Conservation (phyloP, 148 eudicot genomes). For the Fagopyrum homotropicum region DNA sequence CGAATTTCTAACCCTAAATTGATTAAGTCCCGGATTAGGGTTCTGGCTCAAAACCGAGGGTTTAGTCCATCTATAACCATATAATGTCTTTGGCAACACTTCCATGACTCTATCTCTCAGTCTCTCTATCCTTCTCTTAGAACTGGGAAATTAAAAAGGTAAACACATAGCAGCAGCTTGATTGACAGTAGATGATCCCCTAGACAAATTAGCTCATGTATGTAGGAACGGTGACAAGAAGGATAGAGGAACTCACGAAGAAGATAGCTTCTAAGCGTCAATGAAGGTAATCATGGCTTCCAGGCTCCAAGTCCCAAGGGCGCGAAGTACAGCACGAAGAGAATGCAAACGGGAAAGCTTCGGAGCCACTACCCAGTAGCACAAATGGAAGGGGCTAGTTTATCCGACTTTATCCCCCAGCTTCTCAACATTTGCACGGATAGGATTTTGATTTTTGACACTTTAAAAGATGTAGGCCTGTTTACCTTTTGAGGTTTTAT, state of each 20-base stretch:
- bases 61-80: background rate
- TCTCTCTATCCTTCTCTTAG: background rate
- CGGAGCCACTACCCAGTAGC: background rate
- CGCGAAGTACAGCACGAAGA: background rate
- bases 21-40: background rate
- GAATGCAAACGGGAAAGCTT: background rate
- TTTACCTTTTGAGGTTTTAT: no score
- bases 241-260: slow-evolving; percentile 2
- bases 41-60: slow-evolving; percentile 11
- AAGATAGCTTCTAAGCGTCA: background rate
- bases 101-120: background rate
- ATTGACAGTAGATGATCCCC: background rate
- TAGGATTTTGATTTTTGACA: background rate
- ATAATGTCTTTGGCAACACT: slow-evolving; percentile 10
- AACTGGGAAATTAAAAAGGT: background rate
- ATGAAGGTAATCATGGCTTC: background rate
- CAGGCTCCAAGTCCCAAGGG: background rate
- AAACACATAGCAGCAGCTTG: background rate
- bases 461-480: no score
- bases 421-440: background rate
- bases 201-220: background rate
- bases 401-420: background rate
- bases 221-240: background rate
- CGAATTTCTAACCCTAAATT: slow-evolving; percentile 24
- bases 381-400: background rate